phyloP scores from a whole-genome alignment of 176 grass and related monocot species.

The Carex kokanica region DNA sequence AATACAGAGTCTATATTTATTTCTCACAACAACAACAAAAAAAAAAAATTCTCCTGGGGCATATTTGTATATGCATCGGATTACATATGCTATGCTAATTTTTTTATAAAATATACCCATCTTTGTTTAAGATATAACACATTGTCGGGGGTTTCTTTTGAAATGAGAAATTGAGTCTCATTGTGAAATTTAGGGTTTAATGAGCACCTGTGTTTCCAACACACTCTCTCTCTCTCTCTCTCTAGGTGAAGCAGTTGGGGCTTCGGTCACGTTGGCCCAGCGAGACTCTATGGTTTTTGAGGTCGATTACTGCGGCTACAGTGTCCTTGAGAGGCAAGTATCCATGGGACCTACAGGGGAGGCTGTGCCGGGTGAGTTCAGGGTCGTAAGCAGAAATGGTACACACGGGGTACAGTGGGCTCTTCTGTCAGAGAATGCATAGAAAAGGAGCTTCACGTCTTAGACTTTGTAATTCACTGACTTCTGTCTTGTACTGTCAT shows the following conservation, averaged over 20 bases:
- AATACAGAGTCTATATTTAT: not conserved
- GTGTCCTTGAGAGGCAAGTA: conserved; percentile 42
- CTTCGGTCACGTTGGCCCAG: conserved; percentile 45
- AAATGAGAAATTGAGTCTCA: not conserved
- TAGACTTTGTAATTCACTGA: not conserved
- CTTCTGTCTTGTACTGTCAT: not conserved
- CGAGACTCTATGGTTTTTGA: conserved; percentile 44
- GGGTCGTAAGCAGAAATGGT: conserved; percentile 36
- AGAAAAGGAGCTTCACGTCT: not conserved
- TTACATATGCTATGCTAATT: not conserved
- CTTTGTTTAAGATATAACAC: not conserved
- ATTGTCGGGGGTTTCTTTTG: not conserved
- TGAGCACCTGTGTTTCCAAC: not conserved
- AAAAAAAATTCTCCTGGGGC: not conserved
- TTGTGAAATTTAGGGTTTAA: not conserved
- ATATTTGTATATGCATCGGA: not conserved
- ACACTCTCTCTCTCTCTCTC: not conserved
- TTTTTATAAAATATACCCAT: not conserved
- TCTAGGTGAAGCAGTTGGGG: conserved; percentile 61
- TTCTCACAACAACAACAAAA: not conserved
- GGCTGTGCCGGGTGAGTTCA: conserved; percentile 10
- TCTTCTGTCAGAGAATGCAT: conserved; percentile 7
- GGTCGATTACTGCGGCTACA: conserved; percentile 58
- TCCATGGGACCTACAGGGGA: not conserved
- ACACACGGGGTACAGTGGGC: conserved; percentile 39